Evolutionary conservation across 441 rosid genomes (phyloP), one percentile per base, ranked within the genome.

Genomic region (Bruguiera hainesii): DNA sequence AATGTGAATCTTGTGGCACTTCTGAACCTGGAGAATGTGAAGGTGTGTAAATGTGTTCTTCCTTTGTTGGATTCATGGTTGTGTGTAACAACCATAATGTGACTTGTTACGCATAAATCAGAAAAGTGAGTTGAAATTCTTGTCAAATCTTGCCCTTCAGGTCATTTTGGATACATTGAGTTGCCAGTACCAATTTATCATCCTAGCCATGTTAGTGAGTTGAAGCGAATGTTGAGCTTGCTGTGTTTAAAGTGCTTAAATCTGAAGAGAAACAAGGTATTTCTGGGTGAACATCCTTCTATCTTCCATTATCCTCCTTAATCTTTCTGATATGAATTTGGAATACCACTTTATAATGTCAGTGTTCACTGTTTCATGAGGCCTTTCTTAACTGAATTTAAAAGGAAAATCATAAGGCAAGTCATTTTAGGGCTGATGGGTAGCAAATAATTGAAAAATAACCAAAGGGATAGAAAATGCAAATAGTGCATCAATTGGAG

Each of bases 1-100:
- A 88, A 79, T 96, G 99, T 60, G 96, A 87, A 63, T 84, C 99
- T 42, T 93, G 99, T 71, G 97, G 99, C 59, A 83, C 97, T 7
- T 78, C 96, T 25, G 99, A 93, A 73, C 72, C 84, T 16, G 93
- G 91, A 53, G 76, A 89, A 75, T 96, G 98, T 69, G 99, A 91
- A 87, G 99, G 98, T 88, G 68, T 59, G 78, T 74, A 46, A 68
- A 25, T 68, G 53, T 58, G 65, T 28, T 21, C 4, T 56, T 65
- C 25, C 2, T 53, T 53, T 53, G 10, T 20, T 6, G 5, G 15
- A 53, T 53, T 25, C 58, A 53, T 53, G 5, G 11, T 20, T 53
- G 15, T 53, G 15, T 53, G 26, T 20, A 53, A 5, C 58, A 53
- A 53, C 23, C 16, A 0, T 53, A n/a, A 53, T 53, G 15, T 15